Evolutionary conservation across 208 protist genomes (phyloP), one percentile per base, ranked within the genome.

Genomic region (Leishmania arabica): DNA sequence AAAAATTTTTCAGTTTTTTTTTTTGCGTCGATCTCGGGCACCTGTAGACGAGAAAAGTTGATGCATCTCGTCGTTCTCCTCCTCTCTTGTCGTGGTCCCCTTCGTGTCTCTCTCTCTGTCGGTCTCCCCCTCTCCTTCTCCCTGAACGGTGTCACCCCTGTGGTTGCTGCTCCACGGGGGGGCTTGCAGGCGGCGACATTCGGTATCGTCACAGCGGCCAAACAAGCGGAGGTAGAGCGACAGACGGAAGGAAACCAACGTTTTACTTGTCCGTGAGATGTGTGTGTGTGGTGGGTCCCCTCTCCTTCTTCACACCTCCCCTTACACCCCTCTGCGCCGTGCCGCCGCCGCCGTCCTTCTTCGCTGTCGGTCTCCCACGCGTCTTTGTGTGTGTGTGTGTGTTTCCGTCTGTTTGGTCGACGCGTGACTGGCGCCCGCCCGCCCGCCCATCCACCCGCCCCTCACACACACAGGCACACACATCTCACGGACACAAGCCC

Each of bases 321-420:
- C 13, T 13, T 7, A 21, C 34, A 1, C 13, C 11, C 5, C 65
- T 21, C 13, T 42, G 37, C 17, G 65, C 31, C 24, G 21, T 24
- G 62, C 62, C 62, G 31, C 62, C 62, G 15, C 34, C 37, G 11
- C 42, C 68, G 15, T 51, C 37, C 42, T 27, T 77, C 51, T 76
- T 79, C 40, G 76, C 21, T 77, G 15, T 84, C 79, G 58, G 58
- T 37, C 27, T 71, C 71, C 45, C 56, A 37, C 66, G 47, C 45
- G n/a, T n/a, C n/a, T n/a, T n/a, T n/a, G n/a, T n/a, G n/a, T n/a
- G n/a, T n/a, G n/a, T 68, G 68, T 37, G 34, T 37, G 34, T 40
- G 77, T 86, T 78, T 56, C 47, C 74, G 51, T 79, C 31, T 66
- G n/a, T 62, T 76, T 62, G 27, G 27, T 77, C 24, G 53, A 54